Conservation (phyloP, 139 green algal species). For the Chlorella sp. region DNA sequence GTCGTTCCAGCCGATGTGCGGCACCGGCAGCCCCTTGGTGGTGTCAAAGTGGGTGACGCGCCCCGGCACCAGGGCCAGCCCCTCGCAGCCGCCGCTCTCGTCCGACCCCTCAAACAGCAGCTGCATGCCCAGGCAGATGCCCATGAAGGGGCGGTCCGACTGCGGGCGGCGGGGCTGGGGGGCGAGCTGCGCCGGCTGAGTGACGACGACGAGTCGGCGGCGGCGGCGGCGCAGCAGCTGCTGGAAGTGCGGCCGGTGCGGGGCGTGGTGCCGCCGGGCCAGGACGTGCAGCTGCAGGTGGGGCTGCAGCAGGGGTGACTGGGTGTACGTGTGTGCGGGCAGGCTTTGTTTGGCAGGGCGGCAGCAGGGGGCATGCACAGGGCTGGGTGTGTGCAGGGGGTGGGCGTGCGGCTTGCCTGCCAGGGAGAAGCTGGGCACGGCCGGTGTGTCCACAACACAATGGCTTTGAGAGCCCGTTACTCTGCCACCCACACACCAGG, state of each 20-base stretch:
- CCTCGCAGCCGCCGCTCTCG: slow-evolving; percentile 94
- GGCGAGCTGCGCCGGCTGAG: background rate
- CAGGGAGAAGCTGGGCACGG: too few relatives aligned
- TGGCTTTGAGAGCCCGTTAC: background rate
- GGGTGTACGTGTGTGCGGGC: too few relatives aligned
- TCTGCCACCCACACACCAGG: background rate
- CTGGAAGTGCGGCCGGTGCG: slow-evolving; percentile 33
- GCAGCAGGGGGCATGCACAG: background rate
- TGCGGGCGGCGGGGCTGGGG: slow-evolving; percentile 35
- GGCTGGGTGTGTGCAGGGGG: background rate
- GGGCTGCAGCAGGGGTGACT: too few relatives aligned
- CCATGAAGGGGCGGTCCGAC: slow-evolving; percentile 89
- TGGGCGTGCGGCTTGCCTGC: too few relatives aligned
- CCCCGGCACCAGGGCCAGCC: slow-evolving; percentile 92
- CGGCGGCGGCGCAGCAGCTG: slow-evolving; percentile 24
- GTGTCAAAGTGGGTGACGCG: slow-evolving; percentile 78
- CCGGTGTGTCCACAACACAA: too few relatives aligned
- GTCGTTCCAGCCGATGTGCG: slow-evolving; percentile 99
- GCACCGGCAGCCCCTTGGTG: slow-evolving; percentile 82
- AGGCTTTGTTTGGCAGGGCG: too few relatives aligned
- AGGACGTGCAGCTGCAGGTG: slow-evolving; percentile 7
- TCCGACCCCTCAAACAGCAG: slow-evolving; percentile 96
- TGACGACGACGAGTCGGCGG: background rate
- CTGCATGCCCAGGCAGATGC: slow-evolving; percentile 98
- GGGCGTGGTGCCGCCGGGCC: slow-evolving; percentile 16